A percentile compares a stretch with the other conserved stretches of the same genome.
Evolutionary conservation across 164 flowering plant species (phyloP).

Genomic region (Akebia trifoliata): DNA sequence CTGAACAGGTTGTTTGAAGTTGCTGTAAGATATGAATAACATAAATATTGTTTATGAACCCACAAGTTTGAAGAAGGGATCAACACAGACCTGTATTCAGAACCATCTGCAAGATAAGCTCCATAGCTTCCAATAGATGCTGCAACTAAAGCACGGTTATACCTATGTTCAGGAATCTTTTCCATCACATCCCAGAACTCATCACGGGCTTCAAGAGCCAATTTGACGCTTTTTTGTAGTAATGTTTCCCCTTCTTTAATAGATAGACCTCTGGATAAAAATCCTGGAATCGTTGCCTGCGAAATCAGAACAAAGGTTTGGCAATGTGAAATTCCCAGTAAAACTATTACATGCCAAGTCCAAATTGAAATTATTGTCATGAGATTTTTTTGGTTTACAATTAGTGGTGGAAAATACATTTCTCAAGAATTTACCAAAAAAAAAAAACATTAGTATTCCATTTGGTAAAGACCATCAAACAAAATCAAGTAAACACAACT

Average conservation of each 20-base stretch:
- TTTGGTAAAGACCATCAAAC: no score
- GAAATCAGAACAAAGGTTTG: slow-evolving; percentile 8
- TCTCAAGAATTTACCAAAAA: neutral
- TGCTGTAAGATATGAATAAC: neutral
- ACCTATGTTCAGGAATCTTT: slow-evolving; percentile 21
- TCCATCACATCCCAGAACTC: slow-evolving; percentile 50
- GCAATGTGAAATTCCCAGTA: neutral
- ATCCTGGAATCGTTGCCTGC: slow-evolving; percentile 87
- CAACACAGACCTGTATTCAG: slow-evolving; percentile 71
- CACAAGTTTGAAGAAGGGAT: neutral
- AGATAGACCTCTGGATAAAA: slow-evolving; percentile 66
- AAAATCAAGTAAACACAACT: no score
- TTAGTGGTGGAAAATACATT: neutral
- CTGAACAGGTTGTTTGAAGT: neutral
- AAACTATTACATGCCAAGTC: neutral
- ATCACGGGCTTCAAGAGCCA: slow-evolving; percentile 81
- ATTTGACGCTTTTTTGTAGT: slow-evolving; percentile 55
- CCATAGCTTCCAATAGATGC: slow-evolving; percentile 98
- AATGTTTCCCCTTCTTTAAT: slow-evolving; percentile 54
- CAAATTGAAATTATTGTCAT: neutral
- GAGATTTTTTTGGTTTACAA: neutral
- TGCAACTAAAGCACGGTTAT: slow-evolving; percentile 71
- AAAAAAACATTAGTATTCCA: neutral
- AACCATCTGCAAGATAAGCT: slow-evolving; percentile 97
- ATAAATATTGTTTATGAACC: neutral